A percentile compares a stretch with the other conserved stretches of the same genome.
These are phyloP conservation scores for Porogramme epimiltina DNA, from an alignment of 1,284 basidiomycete species.

Conservation along the genomic window DNA sequence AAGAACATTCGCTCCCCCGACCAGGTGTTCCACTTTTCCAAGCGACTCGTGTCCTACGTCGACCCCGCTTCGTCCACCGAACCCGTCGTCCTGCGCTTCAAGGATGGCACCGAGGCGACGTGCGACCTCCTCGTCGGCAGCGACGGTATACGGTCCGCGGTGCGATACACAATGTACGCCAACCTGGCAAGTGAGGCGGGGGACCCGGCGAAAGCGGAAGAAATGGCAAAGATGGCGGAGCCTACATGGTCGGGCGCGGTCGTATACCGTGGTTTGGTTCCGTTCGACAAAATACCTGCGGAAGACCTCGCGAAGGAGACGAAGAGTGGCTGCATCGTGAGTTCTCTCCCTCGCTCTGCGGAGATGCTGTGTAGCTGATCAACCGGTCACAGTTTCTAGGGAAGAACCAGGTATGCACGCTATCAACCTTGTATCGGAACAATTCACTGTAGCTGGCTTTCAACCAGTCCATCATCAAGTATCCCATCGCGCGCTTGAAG, in stretches of 20 bases:
- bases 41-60: conserved; percentile 48
- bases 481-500: conserved; percentile 7
- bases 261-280: not conserved
- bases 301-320: not conserved
- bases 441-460: not conserved
- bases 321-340: not conserved
- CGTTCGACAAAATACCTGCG: not conserved
- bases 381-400: not conserved
- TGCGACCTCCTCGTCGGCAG: conserved; percentile 55
- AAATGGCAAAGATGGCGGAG: not conserved
- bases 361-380: not conserved
- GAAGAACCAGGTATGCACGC: conserved; percentile 1
- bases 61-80: conserved; percentile 27
- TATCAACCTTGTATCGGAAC: not conserved
- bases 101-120: conserved; percentile 45
- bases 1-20: not conserved
- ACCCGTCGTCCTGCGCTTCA: conserved; percentile 44
- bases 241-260: conserved; percentile 1
- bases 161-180: conserved; percentile 24
- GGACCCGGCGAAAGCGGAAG: not conserved
- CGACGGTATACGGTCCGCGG: conserved; percentile 50
- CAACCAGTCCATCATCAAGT: not conserved
- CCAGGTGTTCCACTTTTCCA: conserved; percentile 41
- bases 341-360: not conserved
- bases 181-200: conserved; percentile 14